Percentiles rank a stretch among this genome's conserved stretches.
Evolutionary conservation across 2,329 filamentous ascomycete genomes (phyloP).

Genomic region (Apiospora hydei): DNA sequence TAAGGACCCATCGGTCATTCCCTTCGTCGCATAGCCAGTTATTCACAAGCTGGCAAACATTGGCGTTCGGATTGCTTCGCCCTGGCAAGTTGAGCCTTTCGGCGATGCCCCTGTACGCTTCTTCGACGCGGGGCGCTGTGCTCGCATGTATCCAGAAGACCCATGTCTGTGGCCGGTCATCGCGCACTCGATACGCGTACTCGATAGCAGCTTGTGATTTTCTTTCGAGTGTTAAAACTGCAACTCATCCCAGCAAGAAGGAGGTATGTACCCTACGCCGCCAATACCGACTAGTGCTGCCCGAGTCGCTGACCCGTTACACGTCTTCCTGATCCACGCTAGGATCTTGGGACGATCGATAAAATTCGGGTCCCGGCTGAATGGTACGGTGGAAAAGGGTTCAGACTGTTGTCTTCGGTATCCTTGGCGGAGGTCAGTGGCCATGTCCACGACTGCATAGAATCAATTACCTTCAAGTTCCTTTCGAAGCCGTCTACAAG

Average conservation of each 20-base stretch:
- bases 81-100: conserved; percentile 37
- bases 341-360: conserved; percentile 20
- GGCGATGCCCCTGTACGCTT: conserved; percentile 44
- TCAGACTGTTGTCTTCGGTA: conserved; percentile 4
- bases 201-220: conserved; percentile 28
- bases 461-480: conserved; percentile 19
- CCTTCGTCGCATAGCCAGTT: conserved; percentile 42
- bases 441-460: too few relatives aligned
- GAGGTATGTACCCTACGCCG: conserved; percentile 9
- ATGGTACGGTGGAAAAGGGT: conserved; percentile 22
- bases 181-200: conserved; percentile 30
- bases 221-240: conserved; percentile 1
- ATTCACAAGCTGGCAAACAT: conserved; percentile 38
- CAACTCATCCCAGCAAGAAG: too few relatives aligned
- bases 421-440: background rate
- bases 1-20: conserved; percentile 43
- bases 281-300: conserved; percentile 11
- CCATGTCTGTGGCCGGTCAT: conserved; percentile 29
- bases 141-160: conserved; percentile 46
- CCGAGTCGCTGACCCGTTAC: background rate
- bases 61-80: conserved; percentile 32
- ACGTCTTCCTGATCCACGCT: background rate
- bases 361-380: conserved; percentile 19
- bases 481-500: conserved; percentile 29
- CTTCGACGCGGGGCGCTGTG: conserved; percentile 39